phyloP scores from a whole-genome alignment of 805 yeast genomes.

The Komagataella kurtzmanii region DNA sequence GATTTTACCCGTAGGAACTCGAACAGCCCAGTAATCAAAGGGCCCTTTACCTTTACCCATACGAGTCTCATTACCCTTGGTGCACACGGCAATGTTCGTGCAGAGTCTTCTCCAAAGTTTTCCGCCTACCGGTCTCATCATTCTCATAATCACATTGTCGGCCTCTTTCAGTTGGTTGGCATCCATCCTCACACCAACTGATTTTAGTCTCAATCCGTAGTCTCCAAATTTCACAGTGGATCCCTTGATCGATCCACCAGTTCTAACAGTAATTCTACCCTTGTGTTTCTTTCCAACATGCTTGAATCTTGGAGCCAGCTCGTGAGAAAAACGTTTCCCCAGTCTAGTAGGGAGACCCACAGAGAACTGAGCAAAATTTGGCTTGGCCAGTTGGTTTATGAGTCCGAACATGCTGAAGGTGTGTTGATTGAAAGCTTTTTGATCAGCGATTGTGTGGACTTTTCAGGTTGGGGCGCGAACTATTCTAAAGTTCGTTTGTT shows the following conservation, averaged over 20 bases:
- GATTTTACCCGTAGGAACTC: constrained; percentile 93
- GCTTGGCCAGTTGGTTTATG: neutral
- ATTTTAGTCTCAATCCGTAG: constrained; percentile 75
- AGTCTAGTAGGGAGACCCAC: neutral
- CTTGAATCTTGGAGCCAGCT: constrained; percentile 65
- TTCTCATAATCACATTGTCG: constrained; percentile 72
- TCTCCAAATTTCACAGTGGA: constrained; percentile 70
- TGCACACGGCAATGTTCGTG: constrained; percentile 82
- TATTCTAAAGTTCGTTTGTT: neutral
- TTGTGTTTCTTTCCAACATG: constrained; percentile 68
- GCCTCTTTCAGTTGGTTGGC: constrained; percentile 90
- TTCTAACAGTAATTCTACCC: constrained; percentile 88
- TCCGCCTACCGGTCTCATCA: constrained; percentile 69
- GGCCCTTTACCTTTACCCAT: constrained; percentile 99
- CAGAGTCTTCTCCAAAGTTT: constrained; percentile 67
- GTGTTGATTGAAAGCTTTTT: neutral
- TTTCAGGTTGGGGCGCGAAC: neutral
- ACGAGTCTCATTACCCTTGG: constrained; percentile 97
- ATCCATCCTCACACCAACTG: constrained; percentile 77
- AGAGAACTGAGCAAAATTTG: neutral
- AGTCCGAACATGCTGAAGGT: neutral
- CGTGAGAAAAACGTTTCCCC: constrained; percentile 40
- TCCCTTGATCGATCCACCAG: constrained; percentile 90
- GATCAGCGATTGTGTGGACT: neutral
- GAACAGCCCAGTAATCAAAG: constrained; percentile 92